Evolutionary conservation across 2,329 filamentous ascomycete genomes (phyloP).

Genomic region (Diaporthe sp.): DNA sequence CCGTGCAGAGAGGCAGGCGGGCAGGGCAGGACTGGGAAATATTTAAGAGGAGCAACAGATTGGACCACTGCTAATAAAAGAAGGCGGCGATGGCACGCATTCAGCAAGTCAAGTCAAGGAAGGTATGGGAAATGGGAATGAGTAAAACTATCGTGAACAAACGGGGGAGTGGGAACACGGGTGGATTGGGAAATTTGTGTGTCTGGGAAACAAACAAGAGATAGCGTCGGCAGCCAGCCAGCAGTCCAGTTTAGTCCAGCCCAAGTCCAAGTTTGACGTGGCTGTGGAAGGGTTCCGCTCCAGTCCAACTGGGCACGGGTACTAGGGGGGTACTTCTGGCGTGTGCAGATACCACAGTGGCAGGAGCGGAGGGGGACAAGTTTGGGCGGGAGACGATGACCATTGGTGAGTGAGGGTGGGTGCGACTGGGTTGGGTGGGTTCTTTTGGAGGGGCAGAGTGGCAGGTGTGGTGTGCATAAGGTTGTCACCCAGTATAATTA

Average conservation of each 20-base stretch:
- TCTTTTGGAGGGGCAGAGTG: constrained; percentile 9
- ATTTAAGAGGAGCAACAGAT: constrained; percentile 1
- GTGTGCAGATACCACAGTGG: not conserved
- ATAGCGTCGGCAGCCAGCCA: constrained; percentile 1
- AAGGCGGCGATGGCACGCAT: constrained; percentile 15
- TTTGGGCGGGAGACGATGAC: not conserved
- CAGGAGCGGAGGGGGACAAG: not conserved
- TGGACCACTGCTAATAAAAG: not conserved
- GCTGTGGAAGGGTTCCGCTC: no score
- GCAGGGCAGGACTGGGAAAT: not conserved
- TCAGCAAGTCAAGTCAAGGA: not conserved
- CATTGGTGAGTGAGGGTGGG: not conserved
- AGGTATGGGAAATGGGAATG: not conserved
- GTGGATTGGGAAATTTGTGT: constrained; percentile 20
- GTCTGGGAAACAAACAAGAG: constrained; percentile 4
- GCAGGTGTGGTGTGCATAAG: not conserved
- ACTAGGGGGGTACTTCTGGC: not conserved
- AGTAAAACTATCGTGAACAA: constrained; percentile 1
- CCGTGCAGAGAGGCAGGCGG: constrained; percentile 19
- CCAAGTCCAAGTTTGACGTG: no score
- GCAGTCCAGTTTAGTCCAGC: not conserved
- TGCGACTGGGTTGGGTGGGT: not conserved
- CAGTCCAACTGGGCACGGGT: not conserved
- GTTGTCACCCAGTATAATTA: constrained; percentile 3
- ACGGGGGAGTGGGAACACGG: constrained; percentile 7